Conservation (phyloP, 106 monocot species). For the Allium fistulosum region DNA sequence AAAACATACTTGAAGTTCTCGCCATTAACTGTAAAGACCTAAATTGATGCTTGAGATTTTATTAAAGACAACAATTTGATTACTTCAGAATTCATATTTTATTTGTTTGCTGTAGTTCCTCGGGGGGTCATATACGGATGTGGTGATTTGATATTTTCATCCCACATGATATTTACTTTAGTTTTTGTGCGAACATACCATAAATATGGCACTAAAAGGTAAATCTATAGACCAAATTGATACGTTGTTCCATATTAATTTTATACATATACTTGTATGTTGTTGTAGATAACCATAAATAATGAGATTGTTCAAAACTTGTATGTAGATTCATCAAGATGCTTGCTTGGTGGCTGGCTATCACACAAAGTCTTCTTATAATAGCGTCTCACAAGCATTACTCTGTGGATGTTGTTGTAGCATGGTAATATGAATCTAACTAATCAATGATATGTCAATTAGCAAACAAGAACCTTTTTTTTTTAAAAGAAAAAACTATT, state of each 20-base stretch:
- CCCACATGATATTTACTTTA: slow-evolving; percentile 93
- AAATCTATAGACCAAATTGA: not conserved
- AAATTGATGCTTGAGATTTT: not conserved
- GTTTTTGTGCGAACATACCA: slow-evolving; percentile 82
- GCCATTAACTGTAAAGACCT: slow-evolving; percentile 64
- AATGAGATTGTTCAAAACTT: not conserved
- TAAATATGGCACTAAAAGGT: slow-evolving; percentile 87
- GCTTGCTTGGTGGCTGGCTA: slow-evolving; percentile 55
- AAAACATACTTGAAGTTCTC: slow-evolving; percentile 65
- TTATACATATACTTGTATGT: no score
- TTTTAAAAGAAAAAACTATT: no score
- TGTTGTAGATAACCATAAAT: no score
- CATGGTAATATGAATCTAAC: slow-evolving; percentile 38
- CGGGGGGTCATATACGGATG: slow-evolving; percentile 75
- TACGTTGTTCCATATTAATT: no score
- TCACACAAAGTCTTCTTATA: slow-evolving; percentile 76
- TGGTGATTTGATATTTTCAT: slow-evolving; percentile 96
- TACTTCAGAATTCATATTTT: not conserved
- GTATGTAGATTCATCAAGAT: slow-evolving; percentile 60
- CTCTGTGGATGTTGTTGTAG: slow-evolving; percentile 78
- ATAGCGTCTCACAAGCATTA: slow-evolving; percentile 88
- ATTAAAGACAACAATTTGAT: slow-evolving; percentile 1
- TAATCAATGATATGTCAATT: no score
- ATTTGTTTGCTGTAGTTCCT: slow-evolving; percentile 54
- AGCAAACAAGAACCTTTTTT: no score